These are phyloP conservation scores for Aspergillus bridgeri DNA, from an alignment of 495 filamentous ascomycete genomes.

Conservation along the genomic window DNA sequence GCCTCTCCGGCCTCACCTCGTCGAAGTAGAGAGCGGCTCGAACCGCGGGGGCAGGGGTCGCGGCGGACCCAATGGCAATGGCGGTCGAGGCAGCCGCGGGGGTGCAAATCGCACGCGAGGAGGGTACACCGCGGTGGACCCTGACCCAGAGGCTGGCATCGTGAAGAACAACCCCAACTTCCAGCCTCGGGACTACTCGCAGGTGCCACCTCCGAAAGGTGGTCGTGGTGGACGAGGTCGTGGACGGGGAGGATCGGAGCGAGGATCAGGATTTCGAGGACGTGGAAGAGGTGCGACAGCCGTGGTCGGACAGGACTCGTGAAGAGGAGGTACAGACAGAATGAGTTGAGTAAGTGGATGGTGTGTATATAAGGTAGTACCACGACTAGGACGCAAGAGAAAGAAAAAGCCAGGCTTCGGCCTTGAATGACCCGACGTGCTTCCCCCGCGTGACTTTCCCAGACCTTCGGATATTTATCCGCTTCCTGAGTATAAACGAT, in stretches of 20 bases:
- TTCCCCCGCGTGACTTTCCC: too few species aligned
- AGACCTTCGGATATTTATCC: too few species aligned
- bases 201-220: conserved; percentile 74
- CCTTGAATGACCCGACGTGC: too few species aligned
- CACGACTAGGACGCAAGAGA: too few species aligned
- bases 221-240: conserved; percentile 53
- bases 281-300: conserved; percentile 17
- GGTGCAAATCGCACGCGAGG: conserved; percentile 31
- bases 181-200: conserved; percentile 59
- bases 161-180: conserved; percentile 52
- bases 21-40: conserved; percentile 24
- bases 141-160: conserved; percentile 48
- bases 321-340: background rate
- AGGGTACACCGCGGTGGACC: conserved; percentile 54
- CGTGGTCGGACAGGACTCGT: background rate
- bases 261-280: conserved; percentile 16
- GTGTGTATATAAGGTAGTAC: too few species aligned
- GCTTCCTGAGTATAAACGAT: too few species aligned
- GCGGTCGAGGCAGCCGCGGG: conserved; percentile 35
- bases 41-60: conserved; percentile 26
- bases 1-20: conserved; percentile 35
- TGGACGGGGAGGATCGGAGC: conserved; percentile 21
- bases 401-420: too few species aligned
- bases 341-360: too few species aligned
- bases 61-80: conserved; percentile 15